Base-by-base conservation (phyloP, 805 yeast genomes). In the Starmerella floris region DNA sequence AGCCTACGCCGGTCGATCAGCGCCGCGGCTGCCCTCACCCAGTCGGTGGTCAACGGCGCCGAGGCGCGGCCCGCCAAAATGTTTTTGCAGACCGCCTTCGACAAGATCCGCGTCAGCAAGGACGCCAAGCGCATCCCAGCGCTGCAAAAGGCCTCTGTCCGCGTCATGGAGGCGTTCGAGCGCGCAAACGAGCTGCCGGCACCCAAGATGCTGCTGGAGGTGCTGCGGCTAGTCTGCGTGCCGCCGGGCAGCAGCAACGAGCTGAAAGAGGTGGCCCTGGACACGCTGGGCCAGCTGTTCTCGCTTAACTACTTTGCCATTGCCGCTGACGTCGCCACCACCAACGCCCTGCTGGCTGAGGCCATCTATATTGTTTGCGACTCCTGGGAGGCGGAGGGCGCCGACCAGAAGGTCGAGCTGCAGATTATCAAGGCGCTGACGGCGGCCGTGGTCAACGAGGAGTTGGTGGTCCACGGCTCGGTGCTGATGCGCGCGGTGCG, bases 381-480 rank as follows among this genome's bases (percentile, higher is more conserved):
- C 22, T 81, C 94, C 51, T 88, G 83, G 59, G 83, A 79, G 48
- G 94, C 94, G 32, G 98, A 91, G 60, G 84, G 85, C 1, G 84
- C 97, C 0, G 94, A 87, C 57, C 82, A 82, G 21, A 76, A 72
- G 44, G 75, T 93, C 27, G 98, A 93, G 64, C 64, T 91, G 43
- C 98, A 93, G 63, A 88, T 91, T 11, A 80, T 88, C 26, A 76
- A 94, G 56, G 96, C 96, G 0, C 66, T 93, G 39, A 79, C 88
- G 58, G 84, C 91, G 48, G 88, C 94, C 40, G 79, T 85, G 15
- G 68, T 88, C 27, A 81, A 83, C 49, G 87, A 80, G 46, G 72
- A 73, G 28, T 69, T 82, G 61, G 82, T 87, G 23, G 83, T 85
- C 19, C 98, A 91, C 57, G 97, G 97, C 2, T 82, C 85, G 8